Base-by-base conservation (phyloP, 2,329 filamentous ascomycete genomes). In the Paraconiothyrium sp. region DNA sequence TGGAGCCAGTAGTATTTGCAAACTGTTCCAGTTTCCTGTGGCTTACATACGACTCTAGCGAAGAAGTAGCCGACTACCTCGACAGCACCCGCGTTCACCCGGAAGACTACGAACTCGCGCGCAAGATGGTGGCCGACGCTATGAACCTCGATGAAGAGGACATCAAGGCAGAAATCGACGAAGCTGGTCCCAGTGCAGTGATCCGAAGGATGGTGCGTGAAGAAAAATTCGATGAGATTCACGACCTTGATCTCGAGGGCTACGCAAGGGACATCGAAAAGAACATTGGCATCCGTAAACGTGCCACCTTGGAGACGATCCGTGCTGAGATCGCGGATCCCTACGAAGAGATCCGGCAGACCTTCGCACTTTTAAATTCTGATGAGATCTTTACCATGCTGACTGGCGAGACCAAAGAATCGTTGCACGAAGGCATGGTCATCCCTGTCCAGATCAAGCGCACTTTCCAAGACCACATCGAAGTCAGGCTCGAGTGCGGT, bases 61-160 rank as follows among this genome's bases (percentile, higher is more conserved):
- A 92, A 70, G 86, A 90, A 1, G 86, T 91, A 14, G 92, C 94
- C 0, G 95, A 99, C 76, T 97, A 96, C 61, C 85, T 99, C 30
- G 95, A 99, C 80, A 97, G 95, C 76, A 99, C 95, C 50, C 92
- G 95, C 82, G 93, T 99, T 20, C 95, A 99, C 74, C 95, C 95
- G 1, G 95, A 99, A 82, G 95, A 99, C 76, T 99, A 99, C 79
- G 95, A 99, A 70, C 90, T 99, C 64, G 95, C 93, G 52, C 92
- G 94, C 70, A 99, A 99, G 81, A 98, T 99, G 90, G 95, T 95
- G 22, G 95, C 95, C 3, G 95, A 99, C 83, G 95, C 95, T 16
- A 84, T 99, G 51, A 94, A 97, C 76, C 85, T 99, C 68, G 95
- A 99, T 70, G 95, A 99, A 80, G 95, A 99, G 82, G 95, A 99